Percentiles rank a stretch among this genome's conserved stretches.
Conservation (phyloP, 2,329 filamentous ascomycete genomes). For the Podosphaera aphanis region DNA sequence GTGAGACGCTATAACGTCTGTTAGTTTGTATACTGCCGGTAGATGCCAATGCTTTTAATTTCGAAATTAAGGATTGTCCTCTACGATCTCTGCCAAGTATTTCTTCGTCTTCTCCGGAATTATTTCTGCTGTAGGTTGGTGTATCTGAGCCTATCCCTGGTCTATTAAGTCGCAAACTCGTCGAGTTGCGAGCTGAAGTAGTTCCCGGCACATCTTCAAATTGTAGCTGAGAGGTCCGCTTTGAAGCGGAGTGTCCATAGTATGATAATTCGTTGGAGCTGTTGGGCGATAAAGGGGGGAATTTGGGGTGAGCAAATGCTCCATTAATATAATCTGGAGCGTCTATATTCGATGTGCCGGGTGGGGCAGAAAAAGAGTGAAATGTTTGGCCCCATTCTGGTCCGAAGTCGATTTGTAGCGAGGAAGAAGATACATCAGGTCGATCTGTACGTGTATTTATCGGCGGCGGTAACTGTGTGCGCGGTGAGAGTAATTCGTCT, state of each 20-base stretch:
- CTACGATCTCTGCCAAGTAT: conserved; percentile 30
- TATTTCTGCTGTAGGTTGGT: conserved; percentile 31
- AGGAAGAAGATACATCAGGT: neutral
- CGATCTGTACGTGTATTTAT: neutral
- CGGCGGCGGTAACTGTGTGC: neutral
- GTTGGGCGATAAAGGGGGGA: neutral
- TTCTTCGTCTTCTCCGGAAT: conserved; percentile 45
- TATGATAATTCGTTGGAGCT: neutral
- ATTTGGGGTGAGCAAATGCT: conserved; percentile 10
- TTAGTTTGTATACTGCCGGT: conserved; percentile 21
- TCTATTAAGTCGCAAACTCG: conserved; percentile 56
- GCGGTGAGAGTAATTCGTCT: neutral
- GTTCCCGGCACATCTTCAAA: conserved; percentile 7
- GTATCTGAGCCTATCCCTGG: conserved; percentile 22
- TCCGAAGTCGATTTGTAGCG: neutral
- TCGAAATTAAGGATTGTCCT: conserved; percentile 51
- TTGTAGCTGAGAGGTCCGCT: neutral
- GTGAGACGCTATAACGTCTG: conserved; percentile 19
- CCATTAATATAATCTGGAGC: conserved; percentile 16
- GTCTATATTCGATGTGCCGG: neutral
- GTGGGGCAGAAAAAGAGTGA: neutral
- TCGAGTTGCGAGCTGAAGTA: conserved; percentile 20
- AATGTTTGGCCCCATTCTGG: neutral
- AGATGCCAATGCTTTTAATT: conserved; percentile 49
- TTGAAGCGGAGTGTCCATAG: neutral